Evolutionary conservation across 495 filamentous ascomycete genomes (phyloP).

Genomic region (Penicillium tannophilum): DNA sequence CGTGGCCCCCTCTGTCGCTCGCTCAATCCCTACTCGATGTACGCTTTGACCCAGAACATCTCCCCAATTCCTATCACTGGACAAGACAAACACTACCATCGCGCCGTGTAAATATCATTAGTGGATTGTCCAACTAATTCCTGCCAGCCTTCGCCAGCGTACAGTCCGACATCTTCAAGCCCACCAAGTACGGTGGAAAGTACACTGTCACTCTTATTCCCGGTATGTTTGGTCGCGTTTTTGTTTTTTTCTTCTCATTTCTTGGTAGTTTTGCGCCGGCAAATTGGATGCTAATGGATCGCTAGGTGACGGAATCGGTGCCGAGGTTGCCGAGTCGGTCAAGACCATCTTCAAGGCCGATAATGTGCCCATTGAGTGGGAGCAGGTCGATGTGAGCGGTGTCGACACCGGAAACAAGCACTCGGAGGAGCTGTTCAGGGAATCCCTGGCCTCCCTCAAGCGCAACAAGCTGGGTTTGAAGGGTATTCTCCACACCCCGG

Average conservation of each 20-base stretch:
- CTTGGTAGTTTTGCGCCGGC: background rate
- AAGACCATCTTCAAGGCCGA: conserved; percentile 99
- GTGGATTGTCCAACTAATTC: background rate
- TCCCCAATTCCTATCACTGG: background rate
- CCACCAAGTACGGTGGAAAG: conserved; percentile 98
- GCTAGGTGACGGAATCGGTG: conserved; percentile 91
- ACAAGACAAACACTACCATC: background rate
- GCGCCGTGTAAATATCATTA: conserved; percentile 4
- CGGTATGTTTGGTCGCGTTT: conserved; percentile 51
- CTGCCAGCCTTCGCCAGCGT: conserved; percentile 67
- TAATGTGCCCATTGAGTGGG: conserved; percentile 98
- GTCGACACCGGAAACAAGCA: conserved; percentile 84
- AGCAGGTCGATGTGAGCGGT: conserved; percentile 95
- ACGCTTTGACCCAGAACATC: conserved; percentile 23
- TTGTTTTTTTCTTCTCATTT: background rate
- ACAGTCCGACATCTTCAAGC: conserved; percentile 91
- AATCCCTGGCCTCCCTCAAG: conserved; percentile 91
- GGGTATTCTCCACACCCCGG: conserved; percentile 93
- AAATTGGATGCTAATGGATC: conserved; percentile 1
- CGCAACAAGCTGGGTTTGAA: conserved; percentile 98
- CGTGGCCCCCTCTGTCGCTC: conserved; percentile 37
- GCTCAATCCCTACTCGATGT: conserved; percentile 48
- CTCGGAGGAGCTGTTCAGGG: conserved; percentile 90
- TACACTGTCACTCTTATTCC: conserved; percentile 99
- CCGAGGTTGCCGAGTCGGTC: conserved; percentile 95